A percentile compares a stretch with the other conserved stretches of the same genome.
Evolutionary conservation across 768 basidiomycete species (phyloP).

Genomic region (Auriscalpium orientale): DNA sequence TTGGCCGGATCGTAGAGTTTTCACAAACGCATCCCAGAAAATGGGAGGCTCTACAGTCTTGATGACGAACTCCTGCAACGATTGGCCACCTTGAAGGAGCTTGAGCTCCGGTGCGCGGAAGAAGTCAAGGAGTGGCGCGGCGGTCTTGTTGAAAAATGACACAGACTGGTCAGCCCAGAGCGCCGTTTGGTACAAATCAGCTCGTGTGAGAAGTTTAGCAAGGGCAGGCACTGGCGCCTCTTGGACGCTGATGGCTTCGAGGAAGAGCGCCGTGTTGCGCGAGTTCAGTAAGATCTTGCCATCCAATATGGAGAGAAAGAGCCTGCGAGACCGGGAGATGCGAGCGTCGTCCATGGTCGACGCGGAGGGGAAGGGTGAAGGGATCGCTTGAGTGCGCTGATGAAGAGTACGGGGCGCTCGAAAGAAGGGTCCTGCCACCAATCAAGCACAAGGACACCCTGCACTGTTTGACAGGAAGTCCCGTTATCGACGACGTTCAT

Average conservation of each 20-base stretch:
- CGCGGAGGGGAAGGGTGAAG: no score
- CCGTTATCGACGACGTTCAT: no score
- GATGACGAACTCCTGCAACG: slow-evolving; percentile 32
- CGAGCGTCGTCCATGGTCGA: slow-evolving; percentile 6
- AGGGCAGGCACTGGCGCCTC: slow-evolving; percentile 32
- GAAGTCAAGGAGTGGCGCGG: slow-evolving; percentile 29
- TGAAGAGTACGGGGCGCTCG: no score
- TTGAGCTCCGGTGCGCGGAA: slow-evolving; percentile 28
- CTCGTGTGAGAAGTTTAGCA: slow-evolving; percentile 31
- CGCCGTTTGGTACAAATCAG: slow-evolving; percentile 30
- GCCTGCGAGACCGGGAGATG: slow-evolving; percentile 24
- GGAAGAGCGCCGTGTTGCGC: slow-evolving; percentile 28
- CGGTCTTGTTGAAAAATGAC: slow-evolving; percentile 37
- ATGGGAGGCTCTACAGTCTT: slow-evolving; percentile 42
- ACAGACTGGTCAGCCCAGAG: slow-evolving; percentile 32
- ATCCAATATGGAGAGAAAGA: slow-evolving; percentile 26
- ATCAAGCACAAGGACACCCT: no score
- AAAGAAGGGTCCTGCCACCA: no score
- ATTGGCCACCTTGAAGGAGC: slow-evolving; percentile 34
- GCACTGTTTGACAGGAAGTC: no score
- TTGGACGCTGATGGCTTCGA: slow-evolving; percentile 39
- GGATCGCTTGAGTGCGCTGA: no score
- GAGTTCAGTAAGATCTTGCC: slow-evolving; percentile 22
- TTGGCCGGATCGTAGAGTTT: slow-evolving; percentile 11
- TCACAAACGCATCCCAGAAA: slow-evolving; percentile 34